Base-by-base conservation (phyloP, 2,329 filamentous ascomycete species). In the Sporothrix pallida region DNA sequence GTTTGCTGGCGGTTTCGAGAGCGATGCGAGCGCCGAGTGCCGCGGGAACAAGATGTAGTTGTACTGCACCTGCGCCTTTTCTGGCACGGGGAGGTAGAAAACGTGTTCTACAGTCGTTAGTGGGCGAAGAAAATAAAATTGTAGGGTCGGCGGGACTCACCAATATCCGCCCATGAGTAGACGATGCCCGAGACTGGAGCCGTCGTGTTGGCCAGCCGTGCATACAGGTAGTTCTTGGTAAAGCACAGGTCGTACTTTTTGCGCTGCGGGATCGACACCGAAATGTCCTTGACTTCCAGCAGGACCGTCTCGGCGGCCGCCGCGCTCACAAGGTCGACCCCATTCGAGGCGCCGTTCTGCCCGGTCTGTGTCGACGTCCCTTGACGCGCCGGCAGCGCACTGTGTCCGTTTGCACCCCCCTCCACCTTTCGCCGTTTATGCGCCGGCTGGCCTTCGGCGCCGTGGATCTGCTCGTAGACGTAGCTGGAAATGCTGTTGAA, bases 181-280 rank as follows among this genome's bases (percentile, higher is more conserved):
- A 86, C 84, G 67, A 89, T 87, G 63, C 86, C 86, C 20, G 85
- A 81, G 17, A 87, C 83, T 0, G 88, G 87, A 31, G 83, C 82
- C 1, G 84, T 85, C 1, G 87, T 86, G 60, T 85, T 85, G 0
- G 87, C 83, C 0, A 83, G 82, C 50, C 87, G 84, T 15, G 88
- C 89, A 75, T 90, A 91, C 48, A 91, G 78, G 76, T 88, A 87
- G 74, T 85, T 84, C 6, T 84, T 81, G 2, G 89, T 92, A 75
- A 92, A 87, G 80, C 88, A 90, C 9, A 92, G 80, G 76, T 89
- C 88, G 77, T 89, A 89, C 80, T 92, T 92, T 81, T 92, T 92
- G 75, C 90, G 85, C 81, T 90, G 88, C 0, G 90, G 90, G 3
- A 91, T 85, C 0, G 89, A 87, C n/a, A 92, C 84, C 0, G 89